These are phyloP conservation scores for Colletotrichum tabaci DNA, from an alignment of 2,329 filamentous ascomycete genomes.

Conservation along the genomic window DNA sequence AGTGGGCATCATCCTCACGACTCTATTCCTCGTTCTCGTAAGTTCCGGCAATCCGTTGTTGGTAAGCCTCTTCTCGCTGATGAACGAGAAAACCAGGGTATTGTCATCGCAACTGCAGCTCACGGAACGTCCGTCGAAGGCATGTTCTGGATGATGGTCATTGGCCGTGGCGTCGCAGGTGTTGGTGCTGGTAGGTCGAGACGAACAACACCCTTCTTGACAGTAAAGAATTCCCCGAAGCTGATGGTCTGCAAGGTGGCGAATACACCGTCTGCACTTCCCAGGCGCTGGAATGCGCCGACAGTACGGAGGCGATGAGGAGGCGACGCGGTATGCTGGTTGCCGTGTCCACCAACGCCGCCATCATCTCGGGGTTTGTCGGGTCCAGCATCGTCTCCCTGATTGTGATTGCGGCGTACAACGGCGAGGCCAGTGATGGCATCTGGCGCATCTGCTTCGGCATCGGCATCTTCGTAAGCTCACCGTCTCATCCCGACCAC, in stretches of 20 bases:
- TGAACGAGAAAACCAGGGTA: conserved; percentile 46
- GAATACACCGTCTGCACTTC: conserved; percentile 51
- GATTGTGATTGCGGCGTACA: conserved; percentile 58
- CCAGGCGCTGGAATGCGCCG: conserved; percentile 49
- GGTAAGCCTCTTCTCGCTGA: rapidly evolving
- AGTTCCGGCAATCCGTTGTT: not conserved
- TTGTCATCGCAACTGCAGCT: conserved; percentile 60
- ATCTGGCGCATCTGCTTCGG: conserved; percentile 61
- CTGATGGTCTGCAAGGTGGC: conserved; percentile 42
- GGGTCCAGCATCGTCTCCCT: conserved; percentile 60
- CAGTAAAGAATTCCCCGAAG: not conserved
- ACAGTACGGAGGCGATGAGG: conserved; percentile 47
- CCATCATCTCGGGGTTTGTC: conserved; percentile 53
- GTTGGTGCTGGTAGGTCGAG: conserved; percentile 58
- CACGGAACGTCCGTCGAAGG: conserved; percentile 58
- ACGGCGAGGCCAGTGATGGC: conserved; percentile 52
- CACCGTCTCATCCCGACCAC: too few relatives aligned
- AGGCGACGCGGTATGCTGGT: conserved; percentile 50
- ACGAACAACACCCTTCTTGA: not conserved
- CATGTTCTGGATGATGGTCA: conserved; percentile 67
- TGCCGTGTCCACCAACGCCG: conserved; percentile 60
- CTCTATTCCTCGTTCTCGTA: conserved; percentile 59
- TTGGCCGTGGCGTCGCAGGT: conserved; percentile 62
- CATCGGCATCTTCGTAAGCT: conserved; percentile 57
- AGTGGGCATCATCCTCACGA: conserved; percentile 61